A percentile compares a stretch with the other conserved stretches of the same genome.
phyloP scores from a whole-genome alignment of 148 eudicot genomes.

The Arctostaphylos glauca region DNA sequence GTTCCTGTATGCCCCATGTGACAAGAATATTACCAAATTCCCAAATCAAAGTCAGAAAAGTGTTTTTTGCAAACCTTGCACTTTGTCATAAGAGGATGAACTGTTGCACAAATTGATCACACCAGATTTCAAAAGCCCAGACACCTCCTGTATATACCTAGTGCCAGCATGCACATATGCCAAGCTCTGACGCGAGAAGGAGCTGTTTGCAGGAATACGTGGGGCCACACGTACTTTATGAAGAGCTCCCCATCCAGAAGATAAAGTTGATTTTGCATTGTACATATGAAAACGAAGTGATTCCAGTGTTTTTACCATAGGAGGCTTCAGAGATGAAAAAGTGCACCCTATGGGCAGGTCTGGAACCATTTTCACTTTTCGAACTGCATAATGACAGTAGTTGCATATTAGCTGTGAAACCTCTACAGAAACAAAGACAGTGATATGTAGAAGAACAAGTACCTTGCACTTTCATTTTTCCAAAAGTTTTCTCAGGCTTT shows the following conservation, averaged over 20 bases:
- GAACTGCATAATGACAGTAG: conserved; percentile 36
- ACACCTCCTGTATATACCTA: conserved; percentile 28
- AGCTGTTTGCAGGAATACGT: conserved; percentile 35
- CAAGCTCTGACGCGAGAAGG: conserved; percentile 41
- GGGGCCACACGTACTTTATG: conserved; percentile 46
- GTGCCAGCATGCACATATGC: conserved; percentile 59
- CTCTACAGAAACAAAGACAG: not conserved
- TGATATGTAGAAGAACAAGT: conserved; percentile 9
- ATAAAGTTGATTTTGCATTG: conserved; percentile 40
- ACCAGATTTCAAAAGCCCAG: conserved; percentile 30
- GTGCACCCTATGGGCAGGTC: conserved; percentile 57
- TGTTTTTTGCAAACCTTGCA: conserved; percentile 39
- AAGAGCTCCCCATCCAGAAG: conserved; percentile 50
- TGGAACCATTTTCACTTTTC: conserved; percentile 61
- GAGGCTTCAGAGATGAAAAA: conserved; percentile 39
- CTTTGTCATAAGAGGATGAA: conserved; percentile 42
- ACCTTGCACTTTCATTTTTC: conserved; percentile 80
- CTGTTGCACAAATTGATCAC: conserved; percentile 23
- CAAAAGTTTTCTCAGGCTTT: conserved; percentile 54
- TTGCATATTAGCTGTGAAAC: not conserved
- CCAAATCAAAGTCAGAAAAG: not conserved
- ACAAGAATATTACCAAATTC: not conserved
- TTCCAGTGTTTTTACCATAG: conserved; percentile 47
- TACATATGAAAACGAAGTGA: conserved; percentile 38
- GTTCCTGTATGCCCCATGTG: not conserved